phyloP scores from a whole-genome alignment of 2,329 filamentous ascomycete species.

The Grosmannia clavigera region DNA sequence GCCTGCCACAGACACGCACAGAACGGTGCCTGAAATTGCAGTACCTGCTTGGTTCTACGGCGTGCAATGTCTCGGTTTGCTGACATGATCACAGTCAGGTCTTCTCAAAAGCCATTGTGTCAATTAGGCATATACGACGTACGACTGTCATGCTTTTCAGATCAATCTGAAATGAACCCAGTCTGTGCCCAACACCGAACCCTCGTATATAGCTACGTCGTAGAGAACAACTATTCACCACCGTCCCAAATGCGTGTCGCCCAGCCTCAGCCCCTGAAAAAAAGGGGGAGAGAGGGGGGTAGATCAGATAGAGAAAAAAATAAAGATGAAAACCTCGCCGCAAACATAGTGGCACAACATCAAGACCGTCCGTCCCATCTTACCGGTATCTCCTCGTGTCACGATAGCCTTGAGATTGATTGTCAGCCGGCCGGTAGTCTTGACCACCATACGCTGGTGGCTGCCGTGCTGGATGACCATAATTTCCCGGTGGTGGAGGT shows the following conservation, averaged over 20 bases:
- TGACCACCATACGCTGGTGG: conserved; percentile 12
- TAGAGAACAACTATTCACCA: not conserved
- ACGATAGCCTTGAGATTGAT: conserved; percentile 5
- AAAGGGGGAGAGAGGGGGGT: too few relatives aligned
- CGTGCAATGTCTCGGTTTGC: too few relatives aligned
- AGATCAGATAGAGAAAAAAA: too few relatives aligned
- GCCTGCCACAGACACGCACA: too few relatives aligned
- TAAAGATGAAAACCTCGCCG: not conserved
- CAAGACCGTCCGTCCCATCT: not conserved
- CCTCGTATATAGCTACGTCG: not conserved
- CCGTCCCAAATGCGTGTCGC: not conserved
- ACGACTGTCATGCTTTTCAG: not conserved
- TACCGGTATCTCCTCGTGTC: conserved; percentile 12
- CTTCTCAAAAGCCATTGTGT: not conserved
- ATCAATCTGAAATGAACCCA: not conserved
- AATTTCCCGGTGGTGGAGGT: conserved; percentile 3
- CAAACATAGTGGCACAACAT: not conserved
- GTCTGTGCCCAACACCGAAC: not conserved
- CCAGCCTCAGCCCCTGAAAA: not conserved
- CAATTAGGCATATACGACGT: not conserved
- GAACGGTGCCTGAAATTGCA: too few relatives aligned
- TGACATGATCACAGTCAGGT: too few relatives aligned
- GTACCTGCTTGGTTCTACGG: too few relatives aligned
- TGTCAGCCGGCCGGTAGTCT: conserved; percentile 9
- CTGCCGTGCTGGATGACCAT: conserved; percentile 6